Percentiles rank a stretch among this genome's conserved stretches.
Conservation (phyloP, 495 filamentous ascomycete genomes). For the Cenococcum geophilum region DNA sequence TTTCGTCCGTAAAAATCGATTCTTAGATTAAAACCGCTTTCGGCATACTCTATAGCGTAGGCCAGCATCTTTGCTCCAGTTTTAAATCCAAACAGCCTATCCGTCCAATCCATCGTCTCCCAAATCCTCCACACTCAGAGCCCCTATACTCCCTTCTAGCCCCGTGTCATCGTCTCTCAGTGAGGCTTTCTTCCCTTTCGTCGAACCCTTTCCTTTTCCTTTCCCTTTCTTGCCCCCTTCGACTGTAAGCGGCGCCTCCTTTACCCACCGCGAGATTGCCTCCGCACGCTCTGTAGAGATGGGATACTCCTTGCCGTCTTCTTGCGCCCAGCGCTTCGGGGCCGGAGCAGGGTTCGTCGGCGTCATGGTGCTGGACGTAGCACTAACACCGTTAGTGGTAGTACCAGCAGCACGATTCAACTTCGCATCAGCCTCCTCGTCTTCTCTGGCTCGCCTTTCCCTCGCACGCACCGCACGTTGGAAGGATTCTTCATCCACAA, state of each 20-base stretch:
- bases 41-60: too few relatives aligned
- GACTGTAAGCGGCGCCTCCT: conserved; percentile 48
- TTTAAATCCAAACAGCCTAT: neutral
- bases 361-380: neutral
- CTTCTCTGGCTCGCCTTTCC: conserved; percentile 49
- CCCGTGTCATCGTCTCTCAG: conserved; percentile 15
- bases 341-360: conserved; percentile 11
- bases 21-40: too few relatives aligned
- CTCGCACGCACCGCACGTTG: conserved; percentile 54
- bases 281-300: conserved; percentile 63
- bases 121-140: conserved; percentile 18
- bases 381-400: neutral
- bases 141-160: conserved; percentile 27
- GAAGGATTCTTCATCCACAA: conserved; percentile 58
- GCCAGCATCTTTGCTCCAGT: too few relatives aligned
- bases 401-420: neutral
- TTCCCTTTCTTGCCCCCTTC: conserved; percentile 33
- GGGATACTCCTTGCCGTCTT: conserved; percentile 61
- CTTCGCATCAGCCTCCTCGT: conserved; percentile 37
- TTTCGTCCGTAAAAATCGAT: too few relatives aligned
- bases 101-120: conserved; percentile 12
- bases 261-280: conserved; percentile 62
- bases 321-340: conserved; percentile 58
- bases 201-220: conserved; percentile 11
- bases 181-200: conserved; percentile 18